Conservation (phyloP, 805 yeast species). For the Ogataea methylovora region DNA sequence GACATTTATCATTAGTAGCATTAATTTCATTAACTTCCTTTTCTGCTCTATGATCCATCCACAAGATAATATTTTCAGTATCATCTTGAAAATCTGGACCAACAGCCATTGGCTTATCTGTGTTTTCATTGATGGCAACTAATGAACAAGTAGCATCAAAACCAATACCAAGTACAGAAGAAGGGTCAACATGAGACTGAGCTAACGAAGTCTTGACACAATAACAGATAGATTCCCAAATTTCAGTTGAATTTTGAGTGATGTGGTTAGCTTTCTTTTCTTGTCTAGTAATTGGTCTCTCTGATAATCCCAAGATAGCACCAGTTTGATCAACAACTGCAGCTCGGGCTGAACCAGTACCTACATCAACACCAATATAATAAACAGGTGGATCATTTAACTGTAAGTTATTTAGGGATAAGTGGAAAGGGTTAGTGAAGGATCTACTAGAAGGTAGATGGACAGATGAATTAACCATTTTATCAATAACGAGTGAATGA, state of each 20-base stretch:
- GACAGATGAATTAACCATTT: not conserved
- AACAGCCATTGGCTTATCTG: conserved; percentile 71
- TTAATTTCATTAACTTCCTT: conserved; percentile 76
- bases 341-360: conserved; percentile 97
- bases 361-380: conserved; percentile 44
- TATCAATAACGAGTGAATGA: no score
- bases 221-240: conserved; percentile 82
- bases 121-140: conserved; percentile 63
- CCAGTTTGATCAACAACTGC: conserved; percentile 83
- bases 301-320: conserved; percentile 69
- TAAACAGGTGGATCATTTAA: conserved; percentile 20
- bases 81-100: conserved; percentile 81
- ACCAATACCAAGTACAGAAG: conserved; percentile 75
- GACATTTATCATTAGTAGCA: conserved; percentile 66
- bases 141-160: conserved; percentile 97
- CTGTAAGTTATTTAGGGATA: conserved; percentile 22
- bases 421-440: conserved; percentile 26
- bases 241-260: conserved; percentile 85
- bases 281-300: conserved; percentile 71
- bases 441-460: conserved; percentile 10
- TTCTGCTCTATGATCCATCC: conserved; percentile 98
- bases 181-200: conserved; percentile 67
- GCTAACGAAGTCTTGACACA: conserved; percentile 71
- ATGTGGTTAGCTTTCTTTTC: conserved; percentile 66
- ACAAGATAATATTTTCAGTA: conserved; percentile 77